Conservation (phyloP, 1,284 basidiomycete species). For the Tremellales sp. region DNA sequence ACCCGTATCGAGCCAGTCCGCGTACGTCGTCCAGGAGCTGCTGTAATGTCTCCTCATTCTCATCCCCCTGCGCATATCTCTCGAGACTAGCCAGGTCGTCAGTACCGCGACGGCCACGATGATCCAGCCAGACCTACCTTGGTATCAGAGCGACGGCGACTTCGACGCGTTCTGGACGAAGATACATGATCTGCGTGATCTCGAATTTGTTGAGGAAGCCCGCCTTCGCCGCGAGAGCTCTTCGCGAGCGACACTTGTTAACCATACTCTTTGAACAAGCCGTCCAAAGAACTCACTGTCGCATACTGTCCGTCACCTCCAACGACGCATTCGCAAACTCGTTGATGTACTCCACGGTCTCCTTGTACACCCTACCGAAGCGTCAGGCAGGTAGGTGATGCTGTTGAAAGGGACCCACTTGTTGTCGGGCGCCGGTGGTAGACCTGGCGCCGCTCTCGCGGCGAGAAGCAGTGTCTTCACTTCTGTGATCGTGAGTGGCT, state of each 20-base stretch:
- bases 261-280: not conserved
- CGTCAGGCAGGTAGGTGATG: too few relatives aligned
- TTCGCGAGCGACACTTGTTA: constrained; percentile 4
- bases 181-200: constrained; percentile 45
- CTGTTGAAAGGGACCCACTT: constrained; percentile 26
- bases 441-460: constrained; percentile 27
- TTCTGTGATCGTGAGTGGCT: constrained; percentile 41
- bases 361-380: constrained; percentile 38
- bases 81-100: constrained; percentile 28
- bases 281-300: constrained; percentile 27
- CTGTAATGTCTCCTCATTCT: constrained; percentile 29
- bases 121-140: constrained; percentile 27
- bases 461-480: constrained; percentile 32
- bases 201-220: constrained; percentile 46
- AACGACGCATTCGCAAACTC: constrained; percentile 36
- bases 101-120: not conserved
- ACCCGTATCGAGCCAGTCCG: constrained; percentile 30
- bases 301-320: constrained; percentile 35
- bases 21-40: constrained; percentile 37
- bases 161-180: constrained; percentile 39
- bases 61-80: constrained; percentile 35
- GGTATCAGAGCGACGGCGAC: constrained; percentile 44
- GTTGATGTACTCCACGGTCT: constrained; percentile 36
- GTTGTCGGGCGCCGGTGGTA: constrained; percentile 41
- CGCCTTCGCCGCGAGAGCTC: constrained; percentile 25